A percentile compares a stretch with the other conserved stretches of the same genome.
Evolutionary conservation across 176 grass and related monocot genomes (phyloP).

Genomic region (Avena sativa): DNA sequence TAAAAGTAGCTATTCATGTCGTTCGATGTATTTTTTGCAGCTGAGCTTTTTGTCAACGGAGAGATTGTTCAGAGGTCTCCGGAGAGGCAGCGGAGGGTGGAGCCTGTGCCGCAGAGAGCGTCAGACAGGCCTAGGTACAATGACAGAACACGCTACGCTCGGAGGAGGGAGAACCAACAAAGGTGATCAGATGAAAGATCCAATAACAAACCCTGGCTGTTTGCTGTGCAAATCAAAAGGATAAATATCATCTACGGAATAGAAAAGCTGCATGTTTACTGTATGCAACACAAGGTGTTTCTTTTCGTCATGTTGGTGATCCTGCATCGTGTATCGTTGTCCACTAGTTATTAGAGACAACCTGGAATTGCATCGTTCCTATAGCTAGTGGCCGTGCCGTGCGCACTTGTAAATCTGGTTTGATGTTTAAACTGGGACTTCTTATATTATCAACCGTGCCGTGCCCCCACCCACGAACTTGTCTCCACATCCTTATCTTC

Average conservation of each 20-base stretch:
- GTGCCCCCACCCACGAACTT: no score
- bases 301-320: conserved; percentile 22
- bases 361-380: conserved; percentile 15
- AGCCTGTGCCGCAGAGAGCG: conserved; percentile 77
- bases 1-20: not conserved
- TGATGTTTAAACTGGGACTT: not conserved
- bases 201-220: conserved; percentile 21
- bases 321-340: conserved; percentile 27
- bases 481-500: no score
- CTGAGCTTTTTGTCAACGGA: conserved; percentile 90
- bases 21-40: conserved; percentile 46
- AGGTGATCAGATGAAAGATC: not conserved
- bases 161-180: conserved; percentile 76
- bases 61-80: conserved; percentile 86
- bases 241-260: conserved; percentile 12
- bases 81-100: conserved; percentile 90
- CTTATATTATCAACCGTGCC: no score
- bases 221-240: not conserved
- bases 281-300: not conserved
- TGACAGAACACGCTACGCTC: conserved; percentile 75
- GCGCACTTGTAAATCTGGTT: conserved; percentile 30
- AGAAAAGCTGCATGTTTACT: conserved; percentile 10
- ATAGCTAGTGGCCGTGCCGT: not conserved
- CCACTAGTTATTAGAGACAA: conserved; percentile 38
- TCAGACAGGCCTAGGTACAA: conserved; percentile 86